Evolutionary conservation across 2,329 filamentous ascomycete species (phyloP), one percentile per base, ranked within the genome.

Genomic region (Epichloe elymi): DNA sequence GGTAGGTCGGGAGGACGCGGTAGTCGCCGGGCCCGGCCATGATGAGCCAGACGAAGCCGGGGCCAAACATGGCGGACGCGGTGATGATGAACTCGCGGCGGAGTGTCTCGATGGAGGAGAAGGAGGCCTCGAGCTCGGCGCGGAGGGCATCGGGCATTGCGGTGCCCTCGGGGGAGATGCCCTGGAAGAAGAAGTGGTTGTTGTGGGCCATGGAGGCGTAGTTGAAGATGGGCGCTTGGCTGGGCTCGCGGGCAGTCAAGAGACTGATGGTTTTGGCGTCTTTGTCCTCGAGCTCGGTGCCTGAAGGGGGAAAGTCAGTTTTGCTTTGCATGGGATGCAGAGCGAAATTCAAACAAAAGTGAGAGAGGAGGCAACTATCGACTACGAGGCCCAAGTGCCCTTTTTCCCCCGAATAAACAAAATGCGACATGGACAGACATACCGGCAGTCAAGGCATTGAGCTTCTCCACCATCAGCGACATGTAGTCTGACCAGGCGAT

Each of bases 41-140:
- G 62, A 96, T 86, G 55, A 98, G 83, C 93, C 93, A 98, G 64
- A 97, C 86, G 70, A 94, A 97, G 57, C 93, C 93, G 0, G 91
- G 90, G 50, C 91, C 93, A 72, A 98, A 97, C 89, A 97, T 96
- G 71, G 82, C 79, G 58, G 80, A 76, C 53, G 91, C 91, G 40
- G 85, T 94, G 57, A 83, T 74, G 62, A 93, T 69, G 68, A 98
- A 82, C 65, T 93, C 86, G 59, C 76, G 75, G 64, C 82, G 82
- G 53, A 98, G 80, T 33, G 86, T 90, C 57, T 94, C 85, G 60
- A 94, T 73, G 60, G 84, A 88, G 63, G 85, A 85, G 73, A 95
- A 97, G 61, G 81, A 81, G 58, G 73, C 70, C 60, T 79, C 73
- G 59, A 97, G 80, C 51, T 78, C 74, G 52, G 63, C 58, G 60